Conservation (phyloP, 179 eudicot genomes). For the Pouteria campechiana region DNA sequence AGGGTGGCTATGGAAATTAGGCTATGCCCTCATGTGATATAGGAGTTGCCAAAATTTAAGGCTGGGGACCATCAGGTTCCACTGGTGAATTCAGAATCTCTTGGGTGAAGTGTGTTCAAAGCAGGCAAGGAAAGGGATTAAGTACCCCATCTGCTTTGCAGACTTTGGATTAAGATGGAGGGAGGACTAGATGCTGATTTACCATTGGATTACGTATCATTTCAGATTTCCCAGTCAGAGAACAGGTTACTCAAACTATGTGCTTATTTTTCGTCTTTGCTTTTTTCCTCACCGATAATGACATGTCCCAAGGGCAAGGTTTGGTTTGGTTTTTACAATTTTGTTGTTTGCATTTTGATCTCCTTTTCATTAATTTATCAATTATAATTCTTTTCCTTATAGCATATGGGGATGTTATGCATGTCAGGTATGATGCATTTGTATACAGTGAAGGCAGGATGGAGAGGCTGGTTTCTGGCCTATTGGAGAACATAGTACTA, state of each 20-base stretch:
- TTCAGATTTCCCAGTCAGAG: constrained; percentile 44
- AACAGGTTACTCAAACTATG: constrained; percentile 39
- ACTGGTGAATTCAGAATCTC: too few relatives aligned
- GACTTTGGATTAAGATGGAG: constrained; percentile 45
- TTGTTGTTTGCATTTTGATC: constrained; percentile 1
- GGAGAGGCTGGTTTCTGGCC: constrained; percentile 52
- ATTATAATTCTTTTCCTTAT: constrained; percentile 1
- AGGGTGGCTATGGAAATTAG: too few relatives aligned
- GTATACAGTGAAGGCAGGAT: constrained; percentile 33
- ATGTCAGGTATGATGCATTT: constrained; percentile 70
- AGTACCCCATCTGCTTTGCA: too few relatives aligned
- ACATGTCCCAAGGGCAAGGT: neutral
- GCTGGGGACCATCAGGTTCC: too few relatives aligned
- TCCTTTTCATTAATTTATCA: neutral
- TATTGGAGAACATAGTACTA: constrained; percentile 40
- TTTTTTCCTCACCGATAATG: neutral
- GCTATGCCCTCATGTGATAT: too few relatives aligned
- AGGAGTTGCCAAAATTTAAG: too few relatives aligned
- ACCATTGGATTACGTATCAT: constrained; percentile 50
- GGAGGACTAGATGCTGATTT: constrained; percentile 40
- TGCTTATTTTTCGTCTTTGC: neutral
- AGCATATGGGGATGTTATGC: too few relatives aligned
- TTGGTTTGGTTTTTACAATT: too few relatives aligned
- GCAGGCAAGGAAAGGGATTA: too few relatives aligned
- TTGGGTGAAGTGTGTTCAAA: too few relatives aligned